These are phyloP conservation scores for Xylariomycetidae sp. DNA, from an alignment of 2,329 filamentous ascomycete species.

Conservation along the genomic window DNA sequence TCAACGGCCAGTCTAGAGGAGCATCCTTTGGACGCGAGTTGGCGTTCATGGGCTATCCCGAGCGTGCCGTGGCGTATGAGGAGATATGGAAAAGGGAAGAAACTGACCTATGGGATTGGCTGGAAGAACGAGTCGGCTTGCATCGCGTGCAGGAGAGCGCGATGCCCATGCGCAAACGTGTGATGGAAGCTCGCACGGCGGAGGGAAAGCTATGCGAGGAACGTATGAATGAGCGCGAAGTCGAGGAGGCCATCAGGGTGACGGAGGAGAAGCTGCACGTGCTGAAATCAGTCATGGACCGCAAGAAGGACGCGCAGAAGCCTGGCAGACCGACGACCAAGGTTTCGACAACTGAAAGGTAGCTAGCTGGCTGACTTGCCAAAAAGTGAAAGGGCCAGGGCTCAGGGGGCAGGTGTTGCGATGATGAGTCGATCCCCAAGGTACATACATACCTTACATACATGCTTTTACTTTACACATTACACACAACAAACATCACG, in stretches of 20 bases:
- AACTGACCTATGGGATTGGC: conserved; percentile 86
- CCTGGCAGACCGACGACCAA: conserved; percentile 13
- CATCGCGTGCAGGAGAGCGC: conserved; percentile 47
- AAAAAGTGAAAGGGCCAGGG: not conserved
- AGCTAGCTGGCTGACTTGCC: too few species aligned
- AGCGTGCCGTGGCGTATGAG: conserved; percentile 79
- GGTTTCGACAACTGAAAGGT: conserved; percentile 12
- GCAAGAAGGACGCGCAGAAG: conserved; percentile 37
- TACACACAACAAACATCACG: conserved; percentile 11
- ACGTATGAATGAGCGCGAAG: conserved; percentile 66
- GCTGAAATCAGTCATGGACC: conserved; percentile 68
- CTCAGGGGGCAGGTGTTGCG: not conserved
- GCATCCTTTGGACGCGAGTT: conserved; percentile 34
- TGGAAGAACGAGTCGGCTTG: conserved; percentile 79
- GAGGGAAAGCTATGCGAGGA: conserved; percentile 56
- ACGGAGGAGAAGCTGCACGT: conserved; percentile 80
- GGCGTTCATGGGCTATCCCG: conserved; percentile 44
- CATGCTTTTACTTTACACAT: not conserved
- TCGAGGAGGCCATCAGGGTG: conserved; percentile 75
- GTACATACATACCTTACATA: not conserved
- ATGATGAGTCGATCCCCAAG: not conserved
- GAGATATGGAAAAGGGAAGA: conserved; percentile 90
- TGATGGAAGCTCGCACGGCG: conserved; percentile 49
- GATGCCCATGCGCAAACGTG: conserved; percentile 39
- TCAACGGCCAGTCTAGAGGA: conserved; percentile 34